Percentiles rank a stretch among this genome's conserved stretches.
Evolutionary conservation across 306 rosid species (phyloP).

Genomic region (Cucumis cinereus): DNA sequence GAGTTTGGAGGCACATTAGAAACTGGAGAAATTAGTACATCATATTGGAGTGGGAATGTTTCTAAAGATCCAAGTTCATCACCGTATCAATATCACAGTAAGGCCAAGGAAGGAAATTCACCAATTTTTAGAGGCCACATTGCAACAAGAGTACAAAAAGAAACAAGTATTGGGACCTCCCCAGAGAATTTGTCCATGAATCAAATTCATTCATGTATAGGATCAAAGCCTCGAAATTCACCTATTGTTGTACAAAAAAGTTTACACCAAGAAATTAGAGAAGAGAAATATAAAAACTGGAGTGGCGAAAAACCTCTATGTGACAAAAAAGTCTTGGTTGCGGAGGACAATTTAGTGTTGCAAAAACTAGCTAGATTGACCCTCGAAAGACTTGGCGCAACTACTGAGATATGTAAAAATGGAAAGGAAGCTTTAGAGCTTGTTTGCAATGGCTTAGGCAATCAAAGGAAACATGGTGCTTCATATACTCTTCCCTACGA

Average conservation of each 20-base stretch:
- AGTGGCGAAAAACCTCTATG: conserved; percentile 17
- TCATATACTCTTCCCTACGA: conserved; percentile 35
- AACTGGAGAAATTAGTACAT: not conserved
- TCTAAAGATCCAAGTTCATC: not conserved
- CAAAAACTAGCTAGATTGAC: conserved; percentile 16
- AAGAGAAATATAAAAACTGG: conserved; percentile 17
- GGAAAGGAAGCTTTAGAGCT: conserved; percentile 40
- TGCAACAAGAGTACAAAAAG: not conserved
- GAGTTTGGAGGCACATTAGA: conserved; percentile 39
- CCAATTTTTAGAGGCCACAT: not conserved
- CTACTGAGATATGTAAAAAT: conserved; percentile 34
- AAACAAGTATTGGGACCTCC: not conserved
- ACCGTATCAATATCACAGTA: not conserved
- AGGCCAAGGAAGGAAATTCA: not conserved
- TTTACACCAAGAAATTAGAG: conserved; percentile 13
- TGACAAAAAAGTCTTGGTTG: conserved; percentile 55
- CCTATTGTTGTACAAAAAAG: not conserved
- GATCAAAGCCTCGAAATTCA: conserved; percentile 4
- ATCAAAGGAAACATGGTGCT: conserved; percentile 5
- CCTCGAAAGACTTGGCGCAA: conserved; percentile 38
- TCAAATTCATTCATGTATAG: conserved; percentile 1
- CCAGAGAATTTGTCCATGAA: conserved; percentile 5
- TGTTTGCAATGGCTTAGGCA: conserved; percentile 23
- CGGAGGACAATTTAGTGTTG: conserved; percentile 27
- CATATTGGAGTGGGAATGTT: not conserved